phyloP scores from a whole-genome alignment of 768 basidiomycete genomes.

The Podaxis mareebaensis region DNA sequence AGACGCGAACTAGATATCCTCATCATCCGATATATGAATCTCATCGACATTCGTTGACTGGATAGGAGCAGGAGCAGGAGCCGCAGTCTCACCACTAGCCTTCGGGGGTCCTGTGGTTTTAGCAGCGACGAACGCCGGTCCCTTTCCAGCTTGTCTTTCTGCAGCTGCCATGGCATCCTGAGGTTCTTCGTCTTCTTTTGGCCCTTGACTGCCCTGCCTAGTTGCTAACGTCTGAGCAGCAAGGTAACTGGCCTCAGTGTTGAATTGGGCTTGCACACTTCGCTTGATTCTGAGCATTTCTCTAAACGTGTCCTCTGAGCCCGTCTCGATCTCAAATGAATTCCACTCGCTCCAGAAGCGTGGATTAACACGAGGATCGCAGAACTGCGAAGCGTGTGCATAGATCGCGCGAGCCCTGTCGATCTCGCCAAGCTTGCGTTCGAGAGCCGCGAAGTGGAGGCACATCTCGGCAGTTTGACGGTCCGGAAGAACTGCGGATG shows the following conservation, averaged over 20 bases:
- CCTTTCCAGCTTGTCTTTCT: conserved; percentile 64
- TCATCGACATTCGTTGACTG: conserved; percentile 68
- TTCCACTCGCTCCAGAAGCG: conserved; percentile 99
- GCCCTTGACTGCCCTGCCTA: conserved; percentile 49
- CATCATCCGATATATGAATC: conserved; percentile 87
- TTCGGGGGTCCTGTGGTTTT: conserved; percentile 49
- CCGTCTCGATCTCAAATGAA: conserved; percentile 96
- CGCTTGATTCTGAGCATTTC: conserved; percentile 96
- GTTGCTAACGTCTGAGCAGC: conserved; percentile 87
- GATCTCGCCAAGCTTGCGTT: conserved; percentile 98
- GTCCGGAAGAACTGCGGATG: conserved; percentile 70
- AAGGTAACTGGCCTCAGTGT: conserved; percentile 92
- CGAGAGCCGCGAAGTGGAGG: conserved; percentile 90
- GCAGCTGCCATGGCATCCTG: conserved; percentile 88
- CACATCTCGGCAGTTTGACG: conserved; percentile 97
- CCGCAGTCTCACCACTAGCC: conserved; percentile 33
- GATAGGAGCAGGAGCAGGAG: conserved; percentile 25
- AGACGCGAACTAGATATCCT: conserved; percentile 49
- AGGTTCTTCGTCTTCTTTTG: conserved; percentile 39
- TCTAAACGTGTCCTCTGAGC: conserved; percentile 97
- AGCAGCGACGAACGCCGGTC: conserved; percentile 79
- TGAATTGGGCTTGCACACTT: conserved; percentile 98
- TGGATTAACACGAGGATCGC: conserved; percentile 89
- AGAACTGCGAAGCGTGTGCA: conserved; percentile 98
- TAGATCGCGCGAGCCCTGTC: conserved; percentile 96